Evolutionary conservation across 2,329 filamentous ascomycete genomes (phyloP).

Genomic region (Pseudogymnoascus sp.): DNA sequence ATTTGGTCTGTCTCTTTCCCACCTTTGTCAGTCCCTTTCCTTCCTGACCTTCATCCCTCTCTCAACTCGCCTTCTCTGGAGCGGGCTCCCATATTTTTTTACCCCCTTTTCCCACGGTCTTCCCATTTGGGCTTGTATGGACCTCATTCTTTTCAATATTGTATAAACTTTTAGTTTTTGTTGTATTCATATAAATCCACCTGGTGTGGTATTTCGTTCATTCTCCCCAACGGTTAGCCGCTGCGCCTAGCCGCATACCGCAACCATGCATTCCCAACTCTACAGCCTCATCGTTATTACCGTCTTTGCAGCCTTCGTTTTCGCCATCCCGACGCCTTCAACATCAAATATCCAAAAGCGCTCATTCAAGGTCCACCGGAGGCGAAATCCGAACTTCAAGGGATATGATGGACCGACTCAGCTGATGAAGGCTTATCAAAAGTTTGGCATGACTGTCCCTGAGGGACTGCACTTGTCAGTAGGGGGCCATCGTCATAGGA

Average conservation of each 20-base stretch:
- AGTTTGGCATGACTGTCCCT: constrained; percentile 52
- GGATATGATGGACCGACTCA: constrained; percentile 44
- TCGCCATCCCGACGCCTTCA: constrained; percentile 4
- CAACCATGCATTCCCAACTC: neutral
- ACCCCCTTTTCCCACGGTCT: neutral
- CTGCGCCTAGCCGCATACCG: neutral
- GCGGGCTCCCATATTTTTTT: constrained; percentile 1
- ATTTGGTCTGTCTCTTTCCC: constrained; percentile 5
- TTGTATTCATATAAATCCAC: neutral
- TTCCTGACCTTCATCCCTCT: neutral
- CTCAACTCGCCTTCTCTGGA: constrained; percentile 3
- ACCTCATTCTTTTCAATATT: constrained; percentile 2
- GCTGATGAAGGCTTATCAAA: constrained; percentile 58
- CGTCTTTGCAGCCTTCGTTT: constrained; percentile 1
- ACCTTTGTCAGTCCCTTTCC: neutral
- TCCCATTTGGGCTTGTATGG: neutral
- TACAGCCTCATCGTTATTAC: constrained; percentile 3
- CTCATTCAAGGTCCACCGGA: constrained; percentile 27
- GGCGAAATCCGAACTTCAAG: constrained; percentile 38
- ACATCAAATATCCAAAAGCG: constrained; percentile 21
- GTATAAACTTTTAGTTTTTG: constrained; percentile 5
- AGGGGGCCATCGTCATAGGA: neutral
- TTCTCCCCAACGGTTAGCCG: constrained; percentile 1
- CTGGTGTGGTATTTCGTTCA: neutral
- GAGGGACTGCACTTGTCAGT: constrained; percentile 27